Percentiles rank a stretch among this genome's conserved stretches.
These are phyloP conservation scores for Neospermospora avenae DNA, from an alignment of 2,329 filamentous ascomycete species.

Conservation along the genomic window DNA sequence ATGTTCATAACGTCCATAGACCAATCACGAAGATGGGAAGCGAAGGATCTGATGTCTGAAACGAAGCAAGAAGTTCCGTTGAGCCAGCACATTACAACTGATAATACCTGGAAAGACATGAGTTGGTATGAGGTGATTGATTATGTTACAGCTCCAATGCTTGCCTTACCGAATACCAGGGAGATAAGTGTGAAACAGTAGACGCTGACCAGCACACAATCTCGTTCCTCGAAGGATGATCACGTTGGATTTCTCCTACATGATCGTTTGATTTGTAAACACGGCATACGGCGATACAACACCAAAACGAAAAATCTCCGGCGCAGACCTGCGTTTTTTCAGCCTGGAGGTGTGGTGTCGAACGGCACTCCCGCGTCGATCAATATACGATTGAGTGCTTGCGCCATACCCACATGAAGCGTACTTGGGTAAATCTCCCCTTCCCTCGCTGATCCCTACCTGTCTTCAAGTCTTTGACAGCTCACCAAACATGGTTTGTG, in stretches of 20 bases:
- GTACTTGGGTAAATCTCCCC: not conserved
- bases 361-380: slow-evolving; percentile 5
- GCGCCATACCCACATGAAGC: slow-evolving; percentile 3
- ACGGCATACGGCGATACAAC: not conserved
- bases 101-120: not conserved
- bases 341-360: not conserved
- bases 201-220: not conserved
- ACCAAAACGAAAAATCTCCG: not conserved
- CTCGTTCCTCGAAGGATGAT: not conserved
- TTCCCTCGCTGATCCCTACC: not conserved
- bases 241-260: not conserved
- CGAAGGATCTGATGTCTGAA: not conserved
- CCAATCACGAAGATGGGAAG: not conserved
- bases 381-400: not conserved
- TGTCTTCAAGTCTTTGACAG: no score
- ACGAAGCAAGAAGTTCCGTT: not conserved
- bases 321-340: not conserved
- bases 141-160: not conserved
- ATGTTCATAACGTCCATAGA: not conserved
- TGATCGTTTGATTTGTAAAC: not conserved
- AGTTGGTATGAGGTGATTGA: not conserved
- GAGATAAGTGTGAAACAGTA: not conserved
- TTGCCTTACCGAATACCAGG: not conserved
- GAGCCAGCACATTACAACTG: not conserved
- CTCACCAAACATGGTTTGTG: no score